A percentile compares a stretch with the other conserved stretches of the same genome.
These are phyloP conservation scores for Ilex paraguariensis DNA, from an alignment of 305 asterid genomes.

Conservation along the genomic window DNA sequence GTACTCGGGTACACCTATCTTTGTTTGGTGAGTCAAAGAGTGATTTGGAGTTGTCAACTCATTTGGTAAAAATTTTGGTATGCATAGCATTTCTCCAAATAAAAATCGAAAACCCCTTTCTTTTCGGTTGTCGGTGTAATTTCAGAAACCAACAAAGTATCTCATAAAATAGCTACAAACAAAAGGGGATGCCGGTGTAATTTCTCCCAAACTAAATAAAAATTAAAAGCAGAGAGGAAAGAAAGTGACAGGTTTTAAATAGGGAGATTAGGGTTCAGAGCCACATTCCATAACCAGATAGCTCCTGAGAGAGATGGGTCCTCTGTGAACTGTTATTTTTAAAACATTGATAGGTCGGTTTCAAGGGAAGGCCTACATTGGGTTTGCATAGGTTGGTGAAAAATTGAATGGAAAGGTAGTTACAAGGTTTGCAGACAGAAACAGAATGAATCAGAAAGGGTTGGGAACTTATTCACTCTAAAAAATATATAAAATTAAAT, in stretches of 20 bases:
- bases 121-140: too few species aligned
- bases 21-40: background rate
- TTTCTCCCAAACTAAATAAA: too few species aligned
- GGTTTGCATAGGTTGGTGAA: background rate
- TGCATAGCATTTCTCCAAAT: background rate
- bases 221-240: background rate
- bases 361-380: conserved; percentile 3
- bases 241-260: too few species aligned
- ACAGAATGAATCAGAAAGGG: conserved; percentile 6
- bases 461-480: too few species aligned
- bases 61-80: too few species aligned
- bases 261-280: too few species aligned
- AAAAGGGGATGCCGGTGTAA: too few species aligned
- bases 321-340: conserved; percentile 3
- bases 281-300: conserved; percentile 8
- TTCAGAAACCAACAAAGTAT: too few species aligned
- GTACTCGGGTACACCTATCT: background rate
- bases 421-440: conserved; percentile 1
- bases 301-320: conserved; percentile 17
- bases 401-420: conserved; percentile 15
- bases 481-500: too few species aligned
- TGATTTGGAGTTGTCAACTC: too few species aligned
- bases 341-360: conserved; percentile 3
- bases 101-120: background rate
- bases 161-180: too few species aligned